Evolutionary conservation across 176 grass and related monocot genomes (phyloP).

Genomic region (Musa troglodytarum): DNA sequence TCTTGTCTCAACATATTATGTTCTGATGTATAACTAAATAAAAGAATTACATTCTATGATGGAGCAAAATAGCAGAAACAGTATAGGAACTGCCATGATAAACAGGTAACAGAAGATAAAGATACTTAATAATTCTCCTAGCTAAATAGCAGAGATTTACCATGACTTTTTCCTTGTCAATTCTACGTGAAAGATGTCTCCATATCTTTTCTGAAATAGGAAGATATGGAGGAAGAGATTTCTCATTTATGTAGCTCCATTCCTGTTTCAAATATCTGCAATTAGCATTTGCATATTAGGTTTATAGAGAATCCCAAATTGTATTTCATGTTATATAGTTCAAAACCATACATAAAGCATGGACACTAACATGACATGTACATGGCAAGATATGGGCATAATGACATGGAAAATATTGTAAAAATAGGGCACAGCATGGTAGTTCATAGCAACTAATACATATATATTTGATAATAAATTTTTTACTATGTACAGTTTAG

Average conservation of each 20-base stretch:
- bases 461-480: no score
- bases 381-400: no score
- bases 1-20: neutral
- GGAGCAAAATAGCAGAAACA: neutral
- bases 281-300: slow-evolving; percentile 3
- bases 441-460: no score
- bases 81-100: neutral
- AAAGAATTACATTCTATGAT: neutral
- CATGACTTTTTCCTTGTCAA: slow-evolving; percentile 25
- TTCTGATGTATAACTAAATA: neutral
- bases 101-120: neutral
- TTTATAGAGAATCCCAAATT: neutral
- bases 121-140: neutral
- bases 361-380: no score
- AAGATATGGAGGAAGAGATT: slow-evolving; percentile 26
- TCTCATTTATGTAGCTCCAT: slow-evolving; percentile 36
- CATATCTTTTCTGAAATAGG: slow-evolving; percentile 41
- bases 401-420: no score
- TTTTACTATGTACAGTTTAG: no score
- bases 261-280: slow-evolving; percentile 51
- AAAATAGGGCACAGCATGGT: no score
- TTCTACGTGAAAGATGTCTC: slow-evolving; percentile 27
- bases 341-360: no score
- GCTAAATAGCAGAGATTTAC: slow-evolving; percentile 20
- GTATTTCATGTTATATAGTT: no score